Base-by-base conservation (phyloP, 768 basidiomycete genomes). In the Trametes sanguinea region DNA sequence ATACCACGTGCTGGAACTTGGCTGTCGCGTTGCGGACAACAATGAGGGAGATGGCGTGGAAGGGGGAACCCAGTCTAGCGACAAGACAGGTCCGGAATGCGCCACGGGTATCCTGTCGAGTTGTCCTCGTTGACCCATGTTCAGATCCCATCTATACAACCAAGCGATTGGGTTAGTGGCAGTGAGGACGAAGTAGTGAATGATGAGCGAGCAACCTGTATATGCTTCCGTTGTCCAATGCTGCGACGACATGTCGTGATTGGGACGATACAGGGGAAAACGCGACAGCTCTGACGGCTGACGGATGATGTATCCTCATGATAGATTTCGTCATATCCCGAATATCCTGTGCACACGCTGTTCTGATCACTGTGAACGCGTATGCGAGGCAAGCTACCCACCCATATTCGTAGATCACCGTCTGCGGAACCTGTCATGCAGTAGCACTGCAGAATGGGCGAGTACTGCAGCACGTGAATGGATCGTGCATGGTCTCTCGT, bases 341-440 rank as follows among this genome's bases (percentile, higher is more conserved):
- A n/a, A 92, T 73, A 70, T 93, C 90, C 90, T 64, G 32, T 63
- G 27, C 40, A 22, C 13, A 14, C 29, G 42, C 30, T 44, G 11
- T 39, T 9, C 17, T 5, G 32, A 0, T 30, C 22, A 37, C 5
- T 33, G 47, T 43, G 14, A 43, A 43, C 17, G 32, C 17, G 42
- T 30, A 11, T 0, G 37, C 22, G 55, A 17, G 6, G 5, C 16
- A 11, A 43, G 13, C 37, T 16, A 74, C 83, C 57, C 67, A 91
- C 90, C 91, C 91, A 93, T 40, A 92, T 81, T 51, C 90, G 86
- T 72, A 92, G 74, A 68, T 91, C 85, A 1, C 89, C 90, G 68
- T 93, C 91, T 8, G 89, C 87, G 35, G 90, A 90, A 17, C 88
- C 90, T 14, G 89, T 92, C 64, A 91, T 83, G 57, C 88, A 90